phyloP scores from a whole-genome alignment of 2,329 filamentous ascomycete genomes.

The Aureobasidium sp. region DNA sequence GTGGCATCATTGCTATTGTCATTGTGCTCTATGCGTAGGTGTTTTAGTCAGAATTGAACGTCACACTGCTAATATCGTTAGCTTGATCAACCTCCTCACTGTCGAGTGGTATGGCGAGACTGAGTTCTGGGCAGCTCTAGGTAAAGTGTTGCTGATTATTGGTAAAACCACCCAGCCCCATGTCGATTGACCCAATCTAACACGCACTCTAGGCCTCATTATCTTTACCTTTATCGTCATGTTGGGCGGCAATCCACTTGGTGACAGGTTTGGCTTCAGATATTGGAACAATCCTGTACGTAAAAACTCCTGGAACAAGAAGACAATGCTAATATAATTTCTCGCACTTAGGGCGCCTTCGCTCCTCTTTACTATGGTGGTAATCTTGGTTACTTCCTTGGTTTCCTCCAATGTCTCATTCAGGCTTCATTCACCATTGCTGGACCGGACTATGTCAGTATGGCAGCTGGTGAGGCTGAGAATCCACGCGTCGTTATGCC shows the following conservation, averaged over 20 bases:
- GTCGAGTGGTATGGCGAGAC: constrained; percentile 69
- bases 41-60: not conserved
- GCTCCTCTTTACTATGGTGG: constrained; percentile 57
- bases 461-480: constrained; percentile 60
- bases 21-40: constrained; percentile 50
- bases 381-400: constrained; percentile 60
- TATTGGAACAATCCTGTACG: constrained; percentile 26
- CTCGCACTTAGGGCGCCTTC: constrained; percentile 41
- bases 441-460: constrained; percentile 57
- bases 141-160: constrained; percentile 61
- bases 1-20: constrained; percentile 52
- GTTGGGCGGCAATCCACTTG: constrained; percentile 64
- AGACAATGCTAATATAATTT: not conserved
- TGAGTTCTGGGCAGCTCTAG: constrained; percentile 51
- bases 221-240: constrained; percentile 74
- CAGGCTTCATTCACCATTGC: constrained; percentile 60
- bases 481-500: constrained; percentile 63
- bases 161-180: not conserved
- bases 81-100: constrained; percentile 59
- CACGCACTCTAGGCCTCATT: constrained; percentile 44
- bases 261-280: constrained; percentile 65
- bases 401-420: constrained; percentile 68
- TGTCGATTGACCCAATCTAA: not conserved
- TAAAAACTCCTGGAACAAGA: too few species aligned
- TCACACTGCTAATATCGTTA: constrained; percentile 13